These are phyloP conservation scores for Stephanodiscus minutulus DNA, from an alignment of 108 stramenopile genomes.

Conservation along the genomic window DNA sequence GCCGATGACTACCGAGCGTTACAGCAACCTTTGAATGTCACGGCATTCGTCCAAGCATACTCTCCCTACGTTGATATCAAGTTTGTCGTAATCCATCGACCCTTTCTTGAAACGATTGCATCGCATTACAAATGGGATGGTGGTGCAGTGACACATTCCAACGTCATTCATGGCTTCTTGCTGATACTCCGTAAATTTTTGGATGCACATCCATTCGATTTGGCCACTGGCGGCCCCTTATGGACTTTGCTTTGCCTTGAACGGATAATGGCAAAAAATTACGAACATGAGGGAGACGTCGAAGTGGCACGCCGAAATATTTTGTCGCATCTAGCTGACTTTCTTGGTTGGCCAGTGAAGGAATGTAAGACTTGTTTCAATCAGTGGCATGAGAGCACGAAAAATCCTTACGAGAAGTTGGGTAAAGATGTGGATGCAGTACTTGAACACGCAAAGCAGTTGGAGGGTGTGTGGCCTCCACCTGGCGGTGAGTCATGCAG, in stretches of 20 bases:
- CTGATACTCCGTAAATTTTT: conserved; percentile 33
- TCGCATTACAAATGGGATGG: conserved; percentile 39
- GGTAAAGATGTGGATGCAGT: conserved; percentile 17
- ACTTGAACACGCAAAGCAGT: conserved; percentile 21
- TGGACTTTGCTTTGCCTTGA: conserved; percentile 42
- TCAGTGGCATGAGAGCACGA: conserved; percentile 38
- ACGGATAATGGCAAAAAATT: conserved; percentile 29
- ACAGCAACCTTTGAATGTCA: conserved; percentile 33
- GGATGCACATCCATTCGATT: conserved; percentile 19
- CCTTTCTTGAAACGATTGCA: conserved; percentile 32
- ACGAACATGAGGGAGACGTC: conserved; percentile 13
- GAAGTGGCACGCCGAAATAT: conserved; percentile 13
- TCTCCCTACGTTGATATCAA: conserved; percentile 40
- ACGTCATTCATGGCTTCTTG: conserved; percentile 40
- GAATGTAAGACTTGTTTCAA: conserved; percentile 35
- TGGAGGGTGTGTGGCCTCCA: conserved; percentile 38
- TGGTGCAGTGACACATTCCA: conserved; percentile 18
- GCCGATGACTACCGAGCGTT: conserved; percentile 11
- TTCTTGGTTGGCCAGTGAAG: conserved; percentile 33
- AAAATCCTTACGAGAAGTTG: conserved; percentile 14
- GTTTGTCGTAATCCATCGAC: conserved; percentile 39
- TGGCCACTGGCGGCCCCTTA: conserved; percentile 5
- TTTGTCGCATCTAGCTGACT: conserved; percentile 14
- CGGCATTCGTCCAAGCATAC: conserved; percentile 32
- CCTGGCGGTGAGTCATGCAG: conserved; percentile 16